A percentile compares a stretch with the other conserved stretches of the same genome.
Conservation (phyloP, 208 protist species). For the Trypanosoma rangeli region DNA sequence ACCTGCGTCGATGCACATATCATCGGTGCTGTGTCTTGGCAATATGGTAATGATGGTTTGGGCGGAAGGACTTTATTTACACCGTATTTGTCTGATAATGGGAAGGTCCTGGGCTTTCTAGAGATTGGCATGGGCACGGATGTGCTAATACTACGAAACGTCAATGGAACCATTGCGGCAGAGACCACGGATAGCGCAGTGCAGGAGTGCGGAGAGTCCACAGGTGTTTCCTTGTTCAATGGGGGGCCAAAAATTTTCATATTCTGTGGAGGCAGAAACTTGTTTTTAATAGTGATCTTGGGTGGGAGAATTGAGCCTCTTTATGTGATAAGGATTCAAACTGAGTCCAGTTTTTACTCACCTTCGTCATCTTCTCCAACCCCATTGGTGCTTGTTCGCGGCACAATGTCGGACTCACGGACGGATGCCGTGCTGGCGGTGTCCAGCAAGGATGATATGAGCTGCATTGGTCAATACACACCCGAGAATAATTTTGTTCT, state of each 20-base stretch:
- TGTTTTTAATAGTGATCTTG: slow-evolving; percentile 4
- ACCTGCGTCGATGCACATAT: background rate
- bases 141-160: background rate
- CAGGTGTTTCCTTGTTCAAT: background rate
- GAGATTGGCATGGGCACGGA: background rate
- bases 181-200: background rate
- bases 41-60: background rate
- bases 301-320: background rate
- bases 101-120: background rate
- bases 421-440: slow-evolving; percentile 7
- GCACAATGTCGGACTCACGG: background rate
- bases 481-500: background rate
- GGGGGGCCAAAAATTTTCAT: background rate
- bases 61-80: background rate
- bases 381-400: slow-evolving; percentile 9
- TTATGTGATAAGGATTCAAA: background rate
- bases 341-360: background rate
- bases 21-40: background rate
- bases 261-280: slow-evolving; percentile 1
- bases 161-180: background rate
- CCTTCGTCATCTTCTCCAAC: background rate
- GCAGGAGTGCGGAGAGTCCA: background rate
- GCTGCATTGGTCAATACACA: slow-evolving; percentile 13
- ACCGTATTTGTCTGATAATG: background rate
- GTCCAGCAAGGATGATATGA: background rate